Conservation (phyloP, 352 stramenopile genomes). For the Globisporangium alternatum region DNA sequence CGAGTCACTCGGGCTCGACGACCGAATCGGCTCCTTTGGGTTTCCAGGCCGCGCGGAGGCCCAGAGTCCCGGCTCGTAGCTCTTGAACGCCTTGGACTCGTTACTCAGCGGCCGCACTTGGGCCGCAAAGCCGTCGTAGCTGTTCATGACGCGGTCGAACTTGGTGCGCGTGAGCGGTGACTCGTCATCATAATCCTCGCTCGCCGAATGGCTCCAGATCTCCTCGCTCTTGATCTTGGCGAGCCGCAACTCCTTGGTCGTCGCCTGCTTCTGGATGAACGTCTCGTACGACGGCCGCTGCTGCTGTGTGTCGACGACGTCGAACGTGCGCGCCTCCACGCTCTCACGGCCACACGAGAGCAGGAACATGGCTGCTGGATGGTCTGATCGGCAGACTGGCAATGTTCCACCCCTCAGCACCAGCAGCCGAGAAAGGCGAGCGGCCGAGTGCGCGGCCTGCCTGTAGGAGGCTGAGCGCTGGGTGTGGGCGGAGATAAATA, state of each 20-base stretch:
- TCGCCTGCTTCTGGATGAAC: slow-evolving; percentile 16
- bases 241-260: slow-evolving; percentile 12
- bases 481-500: slow-evolving; percentile 1
- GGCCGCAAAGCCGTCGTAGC: slow-evolving; percentile 34
- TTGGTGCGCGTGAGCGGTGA: background rate
- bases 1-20: slow-evolving; percentile 4
- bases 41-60: slow-evolving; percentile 17
- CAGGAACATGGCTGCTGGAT: slow-evolving; percentile 27
- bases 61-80: slow-evolving; percentile 19
- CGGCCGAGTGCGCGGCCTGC: background rate
- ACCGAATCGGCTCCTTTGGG: slow-evolving; percentile 3
- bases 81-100: slow-evolving; percentile 4
- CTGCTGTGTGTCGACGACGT: background rate
- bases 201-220: slow-evolving; percentile 21
- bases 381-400: background rate
- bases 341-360: slow-evolving; percentile 33
- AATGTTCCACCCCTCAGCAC: too few relatives aligned
- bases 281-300: slow-evolving; percentile 20
- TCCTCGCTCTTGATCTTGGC: slow-evolving; percentile 17
- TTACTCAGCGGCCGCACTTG: slow-evolving; percentile 16
- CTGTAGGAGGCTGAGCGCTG: background rate
- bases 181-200: slow-evolving; percentile 18
- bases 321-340: slow-evolving; percentile 16
- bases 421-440: background rate
- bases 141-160: slow-evolving; percentile 23